Conservation (phyloP, 345 rosid genomes). For the Salix caprea region DNA sequence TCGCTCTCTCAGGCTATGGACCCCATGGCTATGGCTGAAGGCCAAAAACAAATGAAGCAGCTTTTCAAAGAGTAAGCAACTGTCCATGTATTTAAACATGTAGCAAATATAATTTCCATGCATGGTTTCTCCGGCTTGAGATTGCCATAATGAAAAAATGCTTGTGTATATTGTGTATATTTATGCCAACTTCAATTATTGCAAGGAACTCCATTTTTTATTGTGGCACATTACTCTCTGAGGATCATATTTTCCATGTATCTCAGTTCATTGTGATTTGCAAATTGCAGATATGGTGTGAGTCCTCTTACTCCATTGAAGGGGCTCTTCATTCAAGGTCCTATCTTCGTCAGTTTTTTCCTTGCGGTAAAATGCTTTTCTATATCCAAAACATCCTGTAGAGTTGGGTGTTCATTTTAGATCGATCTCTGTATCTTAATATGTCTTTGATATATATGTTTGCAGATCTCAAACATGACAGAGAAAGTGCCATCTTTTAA, state of each 20-base stretch:
- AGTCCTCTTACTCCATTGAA: conserved; percentile 75
- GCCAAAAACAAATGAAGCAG: conserved; percentile 56
- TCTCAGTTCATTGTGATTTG: conserved; percentile 12
- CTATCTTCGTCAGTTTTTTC: conserved; percentile 70
- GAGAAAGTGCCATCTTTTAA: conserved; percentile 85
- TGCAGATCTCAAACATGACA: conserved; percentile 71
- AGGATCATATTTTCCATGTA: background rate
- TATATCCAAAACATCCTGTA: background rate
- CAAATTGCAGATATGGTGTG: conserved; percentile 63
- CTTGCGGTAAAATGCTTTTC: conserved; percentile 60
- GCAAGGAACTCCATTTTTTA: background rate
- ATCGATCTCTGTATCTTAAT: background rate
- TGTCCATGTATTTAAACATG: conserved; percentile 7
- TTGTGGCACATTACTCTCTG: background rate
- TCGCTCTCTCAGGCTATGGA: conserved; percentile 46
- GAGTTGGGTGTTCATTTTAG: background rate
- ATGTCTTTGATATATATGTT: conserved; percentile 5
- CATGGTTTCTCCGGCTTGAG: background rate
- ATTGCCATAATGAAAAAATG: too few relatives aligned
- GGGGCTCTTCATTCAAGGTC: conserved; percentile 76
- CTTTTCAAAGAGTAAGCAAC: conserved; percentile 69
- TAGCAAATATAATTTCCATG: background rate
- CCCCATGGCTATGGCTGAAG: conserved; percentile 42
- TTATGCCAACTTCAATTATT: background rate
- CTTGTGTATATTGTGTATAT: too few relatives aligned